Conservation (phyloP, 2,329 filamentous ascomycete genomes). For the Fusarium lateritium region DNA sequence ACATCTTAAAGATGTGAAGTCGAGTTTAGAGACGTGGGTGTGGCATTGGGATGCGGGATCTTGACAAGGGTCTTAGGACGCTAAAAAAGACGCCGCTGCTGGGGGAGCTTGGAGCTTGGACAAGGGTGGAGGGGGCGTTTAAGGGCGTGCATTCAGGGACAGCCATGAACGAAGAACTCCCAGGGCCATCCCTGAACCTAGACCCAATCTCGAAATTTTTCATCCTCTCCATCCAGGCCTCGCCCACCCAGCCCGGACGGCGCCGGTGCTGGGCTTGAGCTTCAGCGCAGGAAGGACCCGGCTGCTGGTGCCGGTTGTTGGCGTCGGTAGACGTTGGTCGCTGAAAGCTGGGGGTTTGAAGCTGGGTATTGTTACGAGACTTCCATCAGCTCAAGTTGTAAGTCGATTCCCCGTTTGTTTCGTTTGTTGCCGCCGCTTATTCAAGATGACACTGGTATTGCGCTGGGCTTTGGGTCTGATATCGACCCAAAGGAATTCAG, state of each 20-base stretch:
- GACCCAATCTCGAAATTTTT: conserved; percentile 50
- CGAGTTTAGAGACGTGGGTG: conserved; percentile 50
- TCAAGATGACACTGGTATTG: conserved; percentile 1
- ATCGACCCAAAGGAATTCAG: conserved; percentile 18
- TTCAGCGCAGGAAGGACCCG: conserved; percentile 42
- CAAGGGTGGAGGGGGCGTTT: conserved; percentile 43
- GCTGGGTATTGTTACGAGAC: conserved; percentile 16
- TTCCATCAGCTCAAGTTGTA: conserved; percentile 14
- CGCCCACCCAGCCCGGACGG: conserved; percentile 46
- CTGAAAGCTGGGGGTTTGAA: not conserved
- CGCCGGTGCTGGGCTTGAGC: conserved; percentile 46
- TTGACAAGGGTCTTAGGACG: conserved; percentile 49
- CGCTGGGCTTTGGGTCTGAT: conserved; percentile 10
- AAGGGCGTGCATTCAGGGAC: conserved; percentile 33
- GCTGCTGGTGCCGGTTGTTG: conserved; percentile 47
- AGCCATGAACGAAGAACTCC: conserved; percentile 28
- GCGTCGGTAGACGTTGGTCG: conserved; percentile 35
- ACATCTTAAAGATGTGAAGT: conserved; percentile 45
- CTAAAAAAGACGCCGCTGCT: conserved; percentile 49
- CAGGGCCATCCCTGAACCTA: conserved; percentile 46
- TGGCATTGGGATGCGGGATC: conserved; percentile 51
- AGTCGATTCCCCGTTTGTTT: conserved; percentile 14
- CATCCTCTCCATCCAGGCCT: conserved; percentile 44
- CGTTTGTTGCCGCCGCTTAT: conserved; percentile 1
- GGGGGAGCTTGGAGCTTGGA: conserved; percentile 42